These are phyloP conservation scores for Agastache rugosa DNA, from an alignment of 257 asterid species.

Conservation along the genomic window DNA sequence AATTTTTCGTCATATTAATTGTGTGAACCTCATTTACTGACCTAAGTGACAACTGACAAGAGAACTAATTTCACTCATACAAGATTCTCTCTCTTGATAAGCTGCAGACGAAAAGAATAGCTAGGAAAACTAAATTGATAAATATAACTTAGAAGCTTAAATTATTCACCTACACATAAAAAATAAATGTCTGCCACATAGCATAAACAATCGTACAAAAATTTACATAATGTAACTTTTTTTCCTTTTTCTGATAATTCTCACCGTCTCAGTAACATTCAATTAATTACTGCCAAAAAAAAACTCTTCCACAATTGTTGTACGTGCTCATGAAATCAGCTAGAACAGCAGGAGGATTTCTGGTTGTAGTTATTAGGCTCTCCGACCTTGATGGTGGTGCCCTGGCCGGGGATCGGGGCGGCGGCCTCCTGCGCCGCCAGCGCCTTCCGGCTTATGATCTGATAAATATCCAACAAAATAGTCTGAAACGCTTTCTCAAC, in stretches of 20 bases:
- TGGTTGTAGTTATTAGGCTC: conserved; percentile 33
- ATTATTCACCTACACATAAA: conserved; percentile 17
- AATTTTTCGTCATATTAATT: too few species aligned
- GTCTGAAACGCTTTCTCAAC: conserved; percentile 56
- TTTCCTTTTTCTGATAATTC: neutral
- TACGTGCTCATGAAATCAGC: neutral
- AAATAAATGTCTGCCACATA: neutral
- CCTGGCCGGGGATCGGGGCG: conserved; percentile 44
- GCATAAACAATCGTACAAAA: conserved; percentile 30
- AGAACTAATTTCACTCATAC: neutral
- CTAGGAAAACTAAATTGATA: neutral
- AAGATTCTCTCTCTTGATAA: neutral
- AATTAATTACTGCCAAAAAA: neutral
- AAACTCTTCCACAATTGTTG: neutral
- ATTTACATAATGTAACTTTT: conserved; percentile 23
- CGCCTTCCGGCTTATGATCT: conserved; percentile 52
- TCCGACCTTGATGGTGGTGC: conserved; percentile 52
- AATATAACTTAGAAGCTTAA: neutral
- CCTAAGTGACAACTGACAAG: too few species aligned
- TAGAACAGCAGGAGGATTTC: conserved; percentile 48
- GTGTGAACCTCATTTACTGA: too few species aligned
- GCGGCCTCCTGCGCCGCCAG: conserved; percentile 52
- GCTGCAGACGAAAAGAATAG: neutral
- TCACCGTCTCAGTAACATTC: neutral
- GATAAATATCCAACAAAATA: conserved; percentile 49